Base-by-base conservation (phyloP, 169 alveolate genomes). In the Plasmodium relictum region DNA sequence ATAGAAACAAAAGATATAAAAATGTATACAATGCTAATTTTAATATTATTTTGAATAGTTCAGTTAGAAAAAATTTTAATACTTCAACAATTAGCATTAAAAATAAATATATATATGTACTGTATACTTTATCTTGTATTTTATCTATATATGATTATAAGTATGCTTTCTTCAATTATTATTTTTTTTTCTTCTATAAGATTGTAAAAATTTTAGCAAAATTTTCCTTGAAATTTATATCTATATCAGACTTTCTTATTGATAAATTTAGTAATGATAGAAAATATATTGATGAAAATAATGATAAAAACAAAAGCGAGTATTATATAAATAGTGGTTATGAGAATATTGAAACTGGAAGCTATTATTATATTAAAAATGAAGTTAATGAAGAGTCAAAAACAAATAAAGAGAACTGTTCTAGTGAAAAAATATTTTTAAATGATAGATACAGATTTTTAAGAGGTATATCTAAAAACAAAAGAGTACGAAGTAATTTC, bases 161-260 rank as follows among this genome's bases (percentile, higher is more conserved):
- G 16, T 83, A 68, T 61, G 83, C 91, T 16, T 83, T 83, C 52
- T 68, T 83, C 41, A 83, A 56, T 83, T 83, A 83, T 18, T 83
- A 83, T 12, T 83, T 83, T 68, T 54, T 83, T 6, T 54, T 52
- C 39, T 83, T 83, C 20, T 83, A 83, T 45, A 83, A 83, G 41
- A 8, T 50, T 52, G 72, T 83, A 16, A 83, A 83, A 45, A 66
- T 83, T 20, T 18, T 83, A 50, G 78, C 91, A 12, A 68, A 37
- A 14, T 41, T 83, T 37, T 37, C 76, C 5, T 80, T 61, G 0
- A 83, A 56, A 41, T 52, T 56, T 10, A 31, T 66, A 39, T n/a
- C 41, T 9, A 39, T 68, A 3, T 61, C 68, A 20, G 66, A 68
- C 42, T 54, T 56, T 3, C 16, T 83, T 42, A 71, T 68, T 22